Evolutionary conservation across 2,329 filamentous ascomycete genomes (phyloP).

Genomic region (Basipetospora chlamydospora): DNA sequence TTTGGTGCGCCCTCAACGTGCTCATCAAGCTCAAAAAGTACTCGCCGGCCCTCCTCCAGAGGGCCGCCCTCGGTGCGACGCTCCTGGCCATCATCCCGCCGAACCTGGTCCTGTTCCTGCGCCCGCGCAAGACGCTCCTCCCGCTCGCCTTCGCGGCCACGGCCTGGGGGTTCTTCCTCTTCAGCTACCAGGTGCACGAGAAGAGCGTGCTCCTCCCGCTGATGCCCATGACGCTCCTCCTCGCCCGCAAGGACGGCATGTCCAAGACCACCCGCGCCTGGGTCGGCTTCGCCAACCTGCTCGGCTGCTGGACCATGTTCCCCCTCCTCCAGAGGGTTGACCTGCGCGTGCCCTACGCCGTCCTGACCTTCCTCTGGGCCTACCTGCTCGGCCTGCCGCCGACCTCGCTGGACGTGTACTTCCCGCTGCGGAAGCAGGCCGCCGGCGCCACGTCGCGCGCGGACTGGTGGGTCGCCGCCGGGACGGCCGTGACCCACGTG

Average conservation of each 20-base stretch:
- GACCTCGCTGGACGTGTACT: constrained; percentile 54
- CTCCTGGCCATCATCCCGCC: constrained; percentile 63
- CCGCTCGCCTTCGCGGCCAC: constrained; percentile 70
- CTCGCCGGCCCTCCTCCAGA: constrained; percentile 56
- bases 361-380: constrained; percentile 77
- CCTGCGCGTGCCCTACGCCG: constrained; percentile 67
- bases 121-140: constrained; percentile 61
- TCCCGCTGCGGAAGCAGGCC: constrained; percentile 21
- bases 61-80: constrained; percentile 60
- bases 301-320: constrained; percentile 88
- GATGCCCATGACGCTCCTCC: constrained; percentile 79
- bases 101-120: constrained; percentile 64
- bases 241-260: constrained; percentile 66
- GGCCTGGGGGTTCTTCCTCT: constrained; percentile 94
- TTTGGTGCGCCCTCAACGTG: constrained; percentile 89
- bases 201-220: constrained; percentile 90
- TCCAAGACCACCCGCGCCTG: constrained; percentile 66
- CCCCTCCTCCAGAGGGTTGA: constrained; percentile 78
- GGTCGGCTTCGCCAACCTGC: constrained; percentile 90
- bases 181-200: constrained; percentile 96
- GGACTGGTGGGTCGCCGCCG: constrained; percentile 40
- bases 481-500: constrained; percentile 55
- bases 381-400: constrained; percentile 83
- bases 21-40: constrained; percentile 75
- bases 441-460: too few species aligned